Conservation (phyloP, 768 basidiomycete genomes). For the Naganishia kalamii region DNA sequence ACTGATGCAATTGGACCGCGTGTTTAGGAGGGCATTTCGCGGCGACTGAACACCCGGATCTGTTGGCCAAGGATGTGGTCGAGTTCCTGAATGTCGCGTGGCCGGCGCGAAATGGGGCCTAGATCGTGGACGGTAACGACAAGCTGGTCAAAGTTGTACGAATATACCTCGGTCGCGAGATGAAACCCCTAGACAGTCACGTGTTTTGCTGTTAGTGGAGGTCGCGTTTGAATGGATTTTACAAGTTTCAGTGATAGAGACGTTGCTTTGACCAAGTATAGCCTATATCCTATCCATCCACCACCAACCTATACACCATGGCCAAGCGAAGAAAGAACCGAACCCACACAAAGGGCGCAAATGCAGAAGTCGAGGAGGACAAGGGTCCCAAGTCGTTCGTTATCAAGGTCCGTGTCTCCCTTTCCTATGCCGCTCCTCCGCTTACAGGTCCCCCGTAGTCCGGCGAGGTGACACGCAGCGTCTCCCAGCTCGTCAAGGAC, state of each 20-base stretch:
- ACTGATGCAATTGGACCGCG: not conserved
- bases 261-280: no score
- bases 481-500: conserved; percentile 84
- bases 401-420: conserved; percentile 56
- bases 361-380: conserved; percentile 36
- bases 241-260: no score
- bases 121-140: not conserved
- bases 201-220: no score
- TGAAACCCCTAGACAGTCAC: no score
- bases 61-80: conserved; percentile 38
- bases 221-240: no score
- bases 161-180: no score
- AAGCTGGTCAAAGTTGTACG: no score
- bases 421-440: not conserved
- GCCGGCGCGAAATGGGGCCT: not conserved
- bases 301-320: conserved; percentile 26
- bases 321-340: conserved; percentile 43
- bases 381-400: conserved; percentile 81
- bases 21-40: conserved; percentile 45
- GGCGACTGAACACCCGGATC: conserved; percentile 42
- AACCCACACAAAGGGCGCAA: conserved; percentile 43
- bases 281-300: not conserved
- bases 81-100: conserved; percentile 41
- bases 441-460: conserved; percentile 48
- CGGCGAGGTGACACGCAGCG: conserved; percentile 80